Evolutionary conservation across 2,329 filamentous ascomycete genomes (phyloP).

Genomic region (Emergomyces africanus): DNA sequence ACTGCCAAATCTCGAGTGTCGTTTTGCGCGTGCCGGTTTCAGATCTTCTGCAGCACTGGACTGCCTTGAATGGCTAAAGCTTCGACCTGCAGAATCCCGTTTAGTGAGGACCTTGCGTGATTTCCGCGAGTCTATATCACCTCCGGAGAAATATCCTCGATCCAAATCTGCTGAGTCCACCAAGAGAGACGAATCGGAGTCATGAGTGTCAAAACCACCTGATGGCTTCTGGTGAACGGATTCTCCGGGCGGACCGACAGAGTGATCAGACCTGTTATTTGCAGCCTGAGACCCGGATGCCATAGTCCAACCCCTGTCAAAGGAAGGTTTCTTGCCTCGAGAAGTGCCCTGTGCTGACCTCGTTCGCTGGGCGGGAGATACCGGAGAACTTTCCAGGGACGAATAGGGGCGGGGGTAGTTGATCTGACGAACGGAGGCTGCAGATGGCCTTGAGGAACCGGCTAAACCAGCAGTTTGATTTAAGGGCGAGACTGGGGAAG

Average conservation of each 20-base stretch:
- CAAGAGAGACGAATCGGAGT: conserved; percentile 20
- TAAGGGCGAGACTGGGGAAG: conserved; percentile 34
- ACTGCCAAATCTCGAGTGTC: conserved; percentile 69
- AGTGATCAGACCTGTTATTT: conserved; percentile 19
- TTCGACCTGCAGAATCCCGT: conserved; percentile 35
- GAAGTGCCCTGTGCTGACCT: conserved; percentile 17
- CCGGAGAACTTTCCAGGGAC: conserved; percentile 57
- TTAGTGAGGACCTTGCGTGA: conserved; percentile 68
- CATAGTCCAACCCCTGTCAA: conserved; percentile 48
- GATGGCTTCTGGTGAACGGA: conserved; percentile 12
- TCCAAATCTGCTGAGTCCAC: conserved; percentile 50
- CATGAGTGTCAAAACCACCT: conserved; percentile 14
- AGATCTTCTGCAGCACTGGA: conserved; percentile 67
- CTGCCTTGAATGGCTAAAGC: conserved; percentile 49
- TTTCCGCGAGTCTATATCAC: conserved; percentile 63
- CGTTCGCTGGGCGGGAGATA: conserved; percentile 13
- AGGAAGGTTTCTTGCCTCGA: conserved; percentile 45
- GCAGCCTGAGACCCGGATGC: conserved; percentile 24
- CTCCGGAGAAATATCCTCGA: conserved; percentile 85
- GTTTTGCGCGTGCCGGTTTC: conserved; percentile 52
- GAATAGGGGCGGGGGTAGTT: conserved; percentile 81
- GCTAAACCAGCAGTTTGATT: conserved; percentile 30
- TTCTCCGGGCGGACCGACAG: conserved; percentile 18
- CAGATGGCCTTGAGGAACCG: conserved; percentile 49
- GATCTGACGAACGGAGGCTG: conserved; percentile 67